Base-by-base conservation (phyloP, 768 basidiomycete genomes). In the Amanita inopinata region DNA sequence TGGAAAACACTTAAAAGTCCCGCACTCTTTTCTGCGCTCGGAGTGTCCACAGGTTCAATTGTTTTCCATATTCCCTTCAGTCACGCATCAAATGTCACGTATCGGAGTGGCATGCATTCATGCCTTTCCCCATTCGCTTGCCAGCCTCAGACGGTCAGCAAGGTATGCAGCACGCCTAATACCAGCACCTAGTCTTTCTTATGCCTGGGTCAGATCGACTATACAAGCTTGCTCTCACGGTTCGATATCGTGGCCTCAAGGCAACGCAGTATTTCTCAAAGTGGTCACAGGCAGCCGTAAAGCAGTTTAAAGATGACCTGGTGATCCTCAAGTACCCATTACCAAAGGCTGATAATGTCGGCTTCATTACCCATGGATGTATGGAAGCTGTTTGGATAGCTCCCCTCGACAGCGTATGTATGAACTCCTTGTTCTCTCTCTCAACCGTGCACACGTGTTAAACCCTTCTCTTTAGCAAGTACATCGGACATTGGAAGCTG, bases 331-430 rank as follows among this genome's bases (percentile, higher is more conserved):
- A 31, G 18, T 37, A 27, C 25, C 25, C 43, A 1, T 14, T n/a
- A n/a, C 43, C 43, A 9, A 44, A 37, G 10, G 1, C 8, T 2
- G 15, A 17, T 1, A 44, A 44, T 14, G n/a, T 44, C 25, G 22
- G 2, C 9, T 44, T 44, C 14, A 27, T 44, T 19, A 33, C 34
- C 15, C 28, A 44, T 37, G 43, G 43, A 7, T 37, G 43, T 27
- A 36, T 44, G 33, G n/a, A 18, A 12, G 33, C 43, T 2, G 24
- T 44, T 44, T 44, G 43, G 43, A 37, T 44, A 14, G 20, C 17
- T 15, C 18, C 43, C 8, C 22, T 20, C 9, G 24, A 30, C 22
- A 41, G 40, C 6, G 43, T 44, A 14, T 34, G 43, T 37, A 18
- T 5, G 9, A 39, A 3, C 0, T 5, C 30, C 1, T 11, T 28